phyloP scores from a whole-genome alignment of 106 monocot genomes.

The Platanthera zijinensis region DNA sequence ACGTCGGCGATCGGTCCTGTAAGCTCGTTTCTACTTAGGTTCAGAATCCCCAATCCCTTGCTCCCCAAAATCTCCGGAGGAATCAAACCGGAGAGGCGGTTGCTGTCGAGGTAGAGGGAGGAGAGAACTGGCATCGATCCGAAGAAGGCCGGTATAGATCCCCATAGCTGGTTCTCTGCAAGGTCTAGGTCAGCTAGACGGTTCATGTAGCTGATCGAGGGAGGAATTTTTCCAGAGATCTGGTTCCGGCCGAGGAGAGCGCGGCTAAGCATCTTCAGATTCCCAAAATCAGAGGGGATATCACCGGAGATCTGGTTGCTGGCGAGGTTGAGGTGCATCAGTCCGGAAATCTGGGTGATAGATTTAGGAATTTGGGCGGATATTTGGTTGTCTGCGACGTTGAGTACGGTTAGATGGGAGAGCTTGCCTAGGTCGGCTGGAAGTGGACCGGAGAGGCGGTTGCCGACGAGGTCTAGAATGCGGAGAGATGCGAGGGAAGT shows the following conservation, averaged over 20 bases:
- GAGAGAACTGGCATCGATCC: conserved; percentile 66
- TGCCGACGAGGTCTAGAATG: conserved; percentile 75
- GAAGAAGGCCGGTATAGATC: conserved; percentile 38
- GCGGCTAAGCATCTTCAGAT: conserved; percentile 69
- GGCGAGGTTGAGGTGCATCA: conserved; percentile 80
- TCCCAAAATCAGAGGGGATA: conserved; percentile 52
- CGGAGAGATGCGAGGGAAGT: conserved; percentile 44
- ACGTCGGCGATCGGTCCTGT: conserved; percentile 65
- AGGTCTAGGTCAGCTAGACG: conserved; percentile 89
- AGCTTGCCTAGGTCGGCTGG: conserved; percentile 49
- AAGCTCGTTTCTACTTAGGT: conserved; percentile 67
- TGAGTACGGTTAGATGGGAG: conserved; percentile 62
- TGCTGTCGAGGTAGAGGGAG: conserved; percentile 67
- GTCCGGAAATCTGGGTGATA: conserved; percentile 34
- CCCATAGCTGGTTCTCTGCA: conserved; percentile 42
- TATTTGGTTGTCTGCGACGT: conserved; percentile 76
- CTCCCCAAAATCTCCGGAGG: conserved; percentile 41
- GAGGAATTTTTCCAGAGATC: conserved; percentile 55
- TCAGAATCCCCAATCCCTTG: conserved; percentile 61
- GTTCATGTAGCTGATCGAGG: conserved; percentile 38
- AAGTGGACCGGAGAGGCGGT: conserved; percentile 58
- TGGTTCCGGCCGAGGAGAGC: conserved; percentile 59
- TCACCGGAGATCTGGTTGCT: conserved; percentile 46
- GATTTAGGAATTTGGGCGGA: conserved; percentile 55
- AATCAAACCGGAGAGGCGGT: conserved; percentile 52